Conservation (phyloP, 495 filamentous ascomycete species). For the Penicillium roqueforti region DNA sequence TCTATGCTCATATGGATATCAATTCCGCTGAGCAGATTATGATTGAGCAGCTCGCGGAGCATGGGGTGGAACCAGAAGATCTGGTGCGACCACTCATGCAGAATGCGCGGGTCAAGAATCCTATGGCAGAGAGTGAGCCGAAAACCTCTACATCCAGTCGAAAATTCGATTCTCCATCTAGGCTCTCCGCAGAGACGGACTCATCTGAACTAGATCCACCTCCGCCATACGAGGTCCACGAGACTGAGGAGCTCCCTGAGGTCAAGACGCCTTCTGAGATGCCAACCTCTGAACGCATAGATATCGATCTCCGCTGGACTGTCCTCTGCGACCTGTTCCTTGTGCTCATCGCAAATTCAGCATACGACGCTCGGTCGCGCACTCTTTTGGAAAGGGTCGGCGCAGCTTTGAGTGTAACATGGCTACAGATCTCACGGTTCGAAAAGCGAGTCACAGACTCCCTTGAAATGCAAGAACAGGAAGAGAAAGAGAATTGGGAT, state of each 20-base stretch:
- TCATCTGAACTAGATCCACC: slow-evolving; percentile 47
- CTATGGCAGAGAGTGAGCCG: slow-evolving; percentile 56
- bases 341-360: slow-evolving; percentile 87
- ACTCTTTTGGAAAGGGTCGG: slow-evolving; percentile 81
- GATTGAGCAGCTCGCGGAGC: slow-evolving; percentile 94
- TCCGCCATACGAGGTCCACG: slow-evolving; percentile 68
- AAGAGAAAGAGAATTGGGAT: slow-evolving; percentile 94
- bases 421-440: slow-evolving; percentile 93
- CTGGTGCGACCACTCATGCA: slow-evolving; percentile 84
- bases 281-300: slow-evolving; percentile 73
- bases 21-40: slow-evolving; percentile 86
- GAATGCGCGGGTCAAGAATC: slow-evolving; percentile 90
- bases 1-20: slow-evolving; percentile 97
- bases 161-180: slow-evolving; percentile 25
- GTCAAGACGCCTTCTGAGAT: slow-evolving; percentile 80
- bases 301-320: slow-evolving; percentile 97
- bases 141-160: slow-evolving; percentile 31
- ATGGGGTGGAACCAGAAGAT: slow-evolving; percentile 82
- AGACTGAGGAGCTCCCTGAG: slow-evolving; percentile 65
- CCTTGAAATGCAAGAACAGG: slow-evolving; percentile 91
- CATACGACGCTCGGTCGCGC: slow-evolving; percentile 88
- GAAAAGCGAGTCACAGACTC: slow-evolving; percentile 97
- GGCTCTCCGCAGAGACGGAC: slow-evolving; percentile 29
- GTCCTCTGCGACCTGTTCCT: slow-evolving; percentile 96
- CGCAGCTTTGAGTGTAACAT: slow-evolving; percentile 70